Conservation (phyloP, 805 yeast genomes). For the Clavispora phyllophila region DNA sequence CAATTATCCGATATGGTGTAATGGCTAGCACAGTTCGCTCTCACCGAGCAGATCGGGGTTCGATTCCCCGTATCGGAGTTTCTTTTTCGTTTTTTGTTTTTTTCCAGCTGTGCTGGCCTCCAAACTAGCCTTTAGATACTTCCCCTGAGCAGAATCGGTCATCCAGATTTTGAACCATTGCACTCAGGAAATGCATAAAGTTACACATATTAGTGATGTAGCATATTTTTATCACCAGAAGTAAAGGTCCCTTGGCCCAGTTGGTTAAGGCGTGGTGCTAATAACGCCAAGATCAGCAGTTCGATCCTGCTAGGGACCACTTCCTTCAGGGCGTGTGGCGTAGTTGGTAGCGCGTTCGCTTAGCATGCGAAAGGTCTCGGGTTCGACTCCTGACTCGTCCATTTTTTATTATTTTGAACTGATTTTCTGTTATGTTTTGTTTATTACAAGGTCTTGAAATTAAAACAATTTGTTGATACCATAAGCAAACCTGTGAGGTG, state of each 20-base stretch:
- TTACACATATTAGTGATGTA: no score
- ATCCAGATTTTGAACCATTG: no score
- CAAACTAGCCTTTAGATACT: no score
- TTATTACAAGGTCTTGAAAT: no score
- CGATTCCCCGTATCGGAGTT: conserved; percentile 18
- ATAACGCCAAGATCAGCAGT: conserved; percentile 71
- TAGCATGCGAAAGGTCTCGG: conserved; percentile 64
- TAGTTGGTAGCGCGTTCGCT: conserved; percentile 21
- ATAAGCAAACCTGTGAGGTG: no score
- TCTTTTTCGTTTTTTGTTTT: neutral
- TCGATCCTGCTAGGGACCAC: conserved; percentile 86
- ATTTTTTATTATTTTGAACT: no score
- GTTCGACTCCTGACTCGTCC: conserved; percentile 77
- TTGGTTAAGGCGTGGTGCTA: conserved; percentile 52
- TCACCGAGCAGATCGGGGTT: conserved; percentile 20
- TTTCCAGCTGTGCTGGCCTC: no score
- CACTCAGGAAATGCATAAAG: no score
- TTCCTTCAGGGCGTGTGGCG: conserved; percentile 21
- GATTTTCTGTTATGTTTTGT: no score
- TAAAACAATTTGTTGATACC: no score
- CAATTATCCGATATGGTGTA: conserved; percentile 14
- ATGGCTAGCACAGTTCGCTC: conserved; percentile 19
- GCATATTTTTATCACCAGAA: no score
- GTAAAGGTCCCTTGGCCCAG: conserved; percentile 47
- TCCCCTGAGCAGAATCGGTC: no score